A percentile compares a stretch with the other conserved stretches of the same genome.
These are phyloP conservation scores for Ustilago cynodontis DNA, from an alignment of 1,284 basidiomycete species.

Conservation along the genomic window DNA sequence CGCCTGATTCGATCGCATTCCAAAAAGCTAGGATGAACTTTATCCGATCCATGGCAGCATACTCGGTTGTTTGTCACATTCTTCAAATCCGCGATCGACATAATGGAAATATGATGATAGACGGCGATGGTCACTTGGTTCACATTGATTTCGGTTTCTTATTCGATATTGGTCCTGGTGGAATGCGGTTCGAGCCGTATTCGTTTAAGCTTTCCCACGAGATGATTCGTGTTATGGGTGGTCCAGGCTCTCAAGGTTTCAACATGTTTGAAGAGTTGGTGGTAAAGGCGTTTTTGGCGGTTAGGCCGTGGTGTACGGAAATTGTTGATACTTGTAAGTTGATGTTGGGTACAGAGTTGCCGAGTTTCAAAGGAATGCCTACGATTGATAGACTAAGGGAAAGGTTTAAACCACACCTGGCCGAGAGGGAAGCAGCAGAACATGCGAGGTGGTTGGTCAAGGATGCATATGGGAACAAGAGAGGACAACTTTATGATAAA, in stretches of 20 bases:
- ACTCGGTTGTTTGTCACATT: slow-evolving; percentile 98
- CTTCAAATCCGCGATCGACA: slow-evolving; percentile 97
- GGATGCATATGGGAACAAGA: slow-evolving; percentile 93
- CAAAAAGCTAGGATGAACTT: slow-evolving; percentile 95
- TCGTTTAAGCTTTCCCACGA: slow-evolving; percentile 99
- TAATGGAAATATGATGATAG: slow-evolving; percentile 99
- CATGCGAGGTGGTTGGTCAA: slow-evolving; percentile 86
- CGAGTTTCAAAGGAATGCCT: slow-evolving; percentile 94
- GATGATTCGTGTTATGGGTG: slow-evolving; percentile 98
- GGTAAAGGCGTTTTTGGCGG: slow-evolving; percentile 94
- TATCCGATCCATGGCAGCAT: slow-evolving; percentile 98
- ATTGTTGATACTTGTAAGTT: slow-evolving; percentile 87
- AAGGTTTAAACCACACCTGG: slow-evolving; percentile 84
- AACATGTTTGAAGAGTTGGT: slow-evolving; percentile 92
- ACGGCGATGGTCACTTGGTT: slow-evolving; percentile 93
- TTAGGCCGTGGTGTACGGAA: slow-evolving; percentile 89
- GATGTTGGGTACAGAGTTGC: slow-evolving; percentile 94
- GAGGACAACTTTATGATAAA: slow-evolving; percentile 91
- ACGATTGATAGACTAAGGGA: slow-evolving; percentile 84
- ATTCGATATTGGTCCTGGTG: slow-evolving; percentile 84
- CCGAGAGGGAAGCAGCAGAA: slow-evolving; percentile 90
- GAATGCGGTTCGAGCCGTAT: slow-evolving; percentile 70
- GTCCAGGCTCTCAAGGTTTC: slow-evolving; percentile 90
- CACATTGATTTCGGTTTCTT: slow-evolving; percentile 98
- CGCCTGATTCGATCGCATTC: slow-evolving; percentile 87